Base-by-base conservation (phyloP, 192 early-diverging fungal genomes). In the Gigaspora rosea region DNA sequence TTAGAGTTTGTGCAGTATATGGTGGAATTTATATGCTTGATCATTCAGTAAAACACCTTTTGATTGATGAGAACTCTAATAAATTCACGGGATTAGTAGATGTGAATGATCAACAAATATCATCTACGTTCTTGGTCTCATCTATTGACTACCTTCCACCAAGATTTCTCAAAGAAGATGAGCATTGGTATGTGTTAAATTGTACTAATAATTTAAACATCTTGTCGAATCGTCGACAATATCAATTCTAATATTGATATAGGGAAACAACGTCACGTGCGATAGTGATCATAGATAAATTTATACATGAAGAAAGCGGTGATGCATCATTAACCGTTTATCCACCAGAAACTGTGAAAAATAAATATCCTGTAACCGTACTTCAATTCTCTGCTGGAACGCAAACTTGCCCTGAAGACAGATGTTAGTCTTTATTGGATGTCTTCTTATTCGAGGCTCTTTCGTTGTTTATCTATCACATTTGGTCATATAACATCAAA, bases 21-120 rank as follows among this genome's bases (percentile, higher is more conserved):
- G 95, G 95, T 35, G 95, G 96, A 18, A 91, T 90, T 12, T 98
- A 96, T 75, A 93, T 98, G 74, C 83, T 98, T 32, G 84, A 87
- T 49, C 87, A 90, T 63, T 75, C 79, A 0, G 64, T 93, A 11
- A 73, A 78, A 0, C 59, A 79, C 33, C 80, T 88, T 33, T 72
- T 80, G n/a, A 70, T 88, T 7, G 78, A 84, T 59, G 74, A 78
- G 56, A 70, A 78, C 9, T 72, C 81, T 8, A 86, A 85, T 46
- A 76, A 83, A 15, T 82, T 83, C 69, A 66, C 61, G 6, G 75
- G 84, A 71, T 63, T 91, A 49, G 74, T 81, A 12, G 78, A 84
- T 79, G 35, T 63, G 15, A 82, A 76, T 67, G 80, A 82, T 15
- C 82, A 85, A 74, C 71, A 84, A 70, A 50, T 87, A 49, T 51